phyloP scores from a whole-genome alignment of 164 flowering plant genomes.

The Vitis rupestris region DNA sequence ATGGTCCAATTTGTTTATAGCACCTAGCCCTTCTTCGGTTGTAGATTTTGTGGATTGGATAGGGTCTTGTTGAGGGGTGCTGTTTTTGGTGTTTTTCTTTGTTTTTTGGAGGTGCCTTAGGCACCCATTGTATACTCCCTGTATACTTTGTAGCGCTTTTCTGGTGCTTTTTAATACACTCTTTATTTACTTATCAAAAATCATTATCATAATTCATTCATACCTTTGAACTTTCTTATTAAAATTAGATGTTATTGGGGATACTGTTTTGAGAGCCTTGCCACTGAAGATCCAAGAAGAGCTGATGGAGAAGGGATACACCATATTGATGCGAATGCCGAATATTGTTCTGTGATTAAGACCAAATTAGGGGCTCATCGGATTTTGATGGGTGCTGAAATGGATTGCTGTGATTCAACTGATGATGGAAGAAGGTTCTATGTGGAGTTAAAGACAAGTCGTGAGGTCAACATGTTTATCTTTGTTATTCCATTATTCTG shows the following conservation, averaged over 20 bases:
- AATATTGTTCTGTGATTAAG: conserved; percentile 84
- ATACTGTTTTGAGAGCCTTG: conserved; percentile 87
- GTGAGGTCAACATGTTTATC: conserved; percentile 58
- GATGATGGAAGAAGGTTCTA: conserved; percentile 89
- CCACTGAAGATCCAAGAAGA: conserved; percentile 82
- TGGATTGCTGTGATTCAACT: conserved; percentile 96
- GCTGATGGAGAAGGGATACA: conserved; percentile 75
- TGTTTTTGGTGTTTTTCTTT: no score
- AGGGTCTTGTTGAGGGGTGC: no score
- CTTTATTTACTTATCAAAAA: no score
- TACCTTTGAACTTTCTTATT: neutral
- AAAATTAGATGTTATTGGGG: conserved; percentile 88
- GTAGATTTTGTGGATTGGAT: no score
- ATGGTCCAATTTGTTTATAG: no score
- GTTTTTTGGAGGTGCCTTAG: no score
- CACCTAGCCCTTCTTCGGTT: no score
- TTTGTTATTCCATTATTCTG: neutral
- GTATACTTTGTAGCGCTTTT: no score
- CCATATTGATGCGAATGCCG: conserved; percentile 89
- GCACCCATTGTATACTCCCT: no score
- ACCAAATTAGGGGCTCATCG: conserved; percentile 97
- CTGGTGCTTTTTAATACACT: no score
- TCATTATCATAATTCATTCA: neutral
- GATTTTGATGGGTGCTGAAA: conserved; percentile 97
- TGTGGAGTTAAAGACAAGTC: conserved; percentile 89